phyloP scores from a whole-genome alignment of 495 filamentous ascomycete genomes.

The Penicillium paradoxum region DNA sequence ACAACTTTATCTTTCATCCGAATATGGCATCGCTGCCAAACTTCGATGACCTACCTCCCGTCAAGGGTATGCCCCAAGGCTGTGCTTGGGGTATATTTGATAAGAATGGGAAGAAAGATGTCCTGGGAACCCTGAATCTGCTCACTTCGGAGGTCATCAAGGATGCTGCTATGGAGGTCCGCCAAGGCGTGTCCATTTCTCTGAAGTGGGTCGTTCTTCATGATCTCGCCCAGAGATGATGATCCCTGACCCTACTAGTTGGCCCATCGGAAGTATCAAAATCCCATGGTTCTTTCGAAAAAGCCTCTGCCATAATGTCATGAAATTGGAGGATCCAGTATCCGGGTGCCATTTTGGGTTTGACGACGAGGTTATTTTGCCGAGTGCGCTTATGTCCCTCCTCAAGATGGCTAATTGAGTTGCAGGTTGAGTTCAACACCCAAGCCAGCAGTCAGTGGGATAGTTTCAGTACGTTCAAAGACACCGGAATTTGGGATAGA shows the following conservation, averaged over 20 bases:
- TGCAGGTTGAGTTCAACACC: slow-evolving; percentile 47
- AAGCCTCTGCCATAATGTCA: slow-evolving; percentile 45
- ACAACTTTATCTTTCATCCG: no score
- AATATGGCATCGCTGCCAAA: slow-evolving; percentile 26
- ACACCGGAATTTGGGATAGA: neutral
- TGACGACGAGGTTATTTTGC: slow-evolving; percentile 35
- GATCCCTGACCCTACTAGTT: slow-evolving; percentile 12
- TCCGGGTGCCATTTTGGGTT: slow-evolving; percentile 24
- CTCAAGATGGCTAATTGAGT: neutral
- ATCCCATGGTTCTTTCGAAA: slow-evolving; percentile 49
- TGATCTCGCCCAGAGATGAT: neutral
- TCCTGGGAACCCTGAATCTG: slow-evolving; percentile 55
- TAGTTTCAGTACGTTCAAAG: slow-evolving; percentile 27
- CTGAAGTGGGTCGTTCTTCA: slow-evolving; percentile 46
- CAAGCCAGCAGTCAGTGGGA: slow-evolving; percentile 41
- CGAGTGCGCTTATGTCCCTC: no score
- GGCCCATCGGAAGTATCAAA: slow-evolving; percentile 43
- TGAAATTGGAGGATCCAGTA: slow-evolving; percentile 38
- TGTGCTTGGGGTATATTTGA: slow-evolving; percentile 65
- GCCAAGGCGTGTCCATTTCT: slow-evolving; percentile 51
- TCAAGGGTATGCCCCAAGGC: slow-evolving; percentile 56
- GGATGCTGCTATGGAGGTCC: slow-evolving; percentile 46
- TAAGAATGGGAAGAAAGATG: slow-evolving; percentile 54
- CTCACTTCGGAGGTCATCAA: slow-evolving; percentile 52
- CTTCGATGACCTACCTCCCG: slow-evolving; percentile 56